A percentile compares a stretch with the other conserved stretches of the same genome.
Evolutionary conservation across 2,329 filamentous ascomycete genomes (phyloP).

Genomic region (Clonostachys chloroleuca): DNA sequence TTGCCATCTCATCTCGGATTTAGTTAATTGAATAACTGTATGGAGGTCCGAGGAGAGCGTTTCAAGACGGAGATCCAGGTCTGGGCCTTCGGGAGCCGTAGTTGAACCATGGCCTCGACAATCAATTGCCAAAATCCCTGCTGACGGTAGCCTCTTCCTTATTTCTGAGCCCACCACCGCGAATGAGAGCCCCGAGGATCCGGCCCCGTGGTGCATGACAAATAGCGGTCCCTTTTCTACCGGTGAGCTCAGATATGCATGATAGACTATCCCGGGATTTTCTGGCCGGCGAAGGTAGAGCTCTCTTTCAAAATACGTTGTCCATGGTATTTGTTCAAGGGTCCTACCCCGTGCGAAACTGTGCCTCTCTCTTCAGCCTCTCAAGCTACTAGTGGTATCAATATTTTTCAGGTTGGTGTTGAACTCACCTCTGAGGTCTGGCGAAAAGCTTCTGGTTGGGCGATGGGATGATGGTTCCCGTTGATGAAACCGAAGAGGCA

Average conservation of each 20-base stretch:
- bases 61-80: constrained; percentile 64
- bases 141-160: constrained; percentile 68
- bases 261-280: constrained; percentile 56
- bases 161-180: constrained; percentile 77
- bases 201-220: constrained; percentile 91
- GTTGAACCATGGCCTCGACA: constrained; percentile 83
- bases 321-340: constrained; percentile 73
- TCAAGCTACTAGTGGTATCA: too few relatives aligned
- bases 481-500: constrained; percentile 75
- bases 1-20: constrained; percentile 66
- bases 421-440: constrained; percentile 59
- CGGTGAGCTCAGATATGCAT: constrained; percentile 86
- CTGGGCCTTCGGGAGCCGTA: constrained; percentile 30
- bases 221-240: constrained; percentile 74
- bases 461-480: constrained; percentile 84
- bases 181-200: constrained; percentile 90
- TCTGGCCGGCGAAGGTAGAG: constrained; percentile 60
- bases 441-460: constrained; percentile 70
- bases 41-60: constrained; percentile 72
- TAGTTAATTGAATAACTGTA: constrained; percentile 63
- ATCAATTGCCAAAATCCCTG: constrained; percentile 81
- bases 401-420: too few relatives aligned
- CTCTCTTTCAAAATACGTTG: constrained; percentile 85
- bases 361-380: constrained; percentile 2
- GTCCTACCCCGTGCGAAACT: constrained; percentile 48